Conservation (phyloP, 768 basidiomycete species). For the Boletus sp. region DNA sequence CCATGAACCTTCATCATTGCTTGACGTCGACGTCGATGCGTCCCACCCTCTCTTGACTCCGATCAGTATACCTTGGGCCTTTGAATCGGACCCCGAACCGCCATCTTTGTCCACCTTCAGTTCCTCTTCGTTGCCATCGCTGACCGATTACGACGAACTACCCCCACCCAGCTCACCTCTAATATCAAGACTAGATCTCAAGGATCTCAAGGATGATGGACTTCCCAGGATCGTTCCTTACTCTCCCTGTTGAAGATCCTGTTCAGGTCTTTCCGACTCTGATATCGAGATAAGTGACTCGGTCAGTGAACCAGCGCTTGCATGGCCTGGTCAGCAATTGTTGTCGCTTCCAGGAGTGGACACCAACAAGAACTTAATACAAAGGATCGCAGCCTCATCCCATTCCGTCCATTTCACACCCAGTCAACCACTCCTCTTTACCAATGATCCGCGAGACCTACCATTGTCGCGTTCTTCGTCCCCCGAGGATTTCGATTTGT, state of each 20-base stretch:
- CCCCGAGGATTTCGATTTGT: conserved; percentile 40
- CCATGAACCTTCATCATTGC: too few relatives aligned
- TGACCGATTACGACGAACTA: conserved; percentile 8
- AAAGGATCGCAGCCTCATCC: conserved; percentile 13
- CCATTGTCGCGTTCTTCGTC: conserved; percentile 41
- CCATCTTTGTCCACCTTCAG: too few relatives aligned
- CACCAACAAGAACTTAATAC: conserved; percentile 41
- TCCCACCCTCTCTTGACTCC: conserved; percentile 17
- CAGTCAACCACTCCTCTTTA: conserved; percentile 37
- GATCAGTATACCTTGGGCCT: conserved; percentile 18
- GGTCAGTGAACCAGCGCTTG: conserved; percentile 13
- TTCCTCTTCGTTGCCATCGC: too few relatives aligned
- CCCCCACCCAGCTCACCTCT: conserved; percentile 30
- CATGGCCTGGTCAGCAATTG: conserved; percentile 23
- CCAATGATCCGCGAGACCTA: conserved; percentile 40
- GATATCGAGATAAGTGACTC: conserved; percentile 24
- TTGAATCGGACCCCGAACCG: too few relatives aligned
- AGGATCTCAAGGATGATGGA: conserved; percentile 31
- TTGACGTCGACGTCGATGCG: too few relatives aligned
- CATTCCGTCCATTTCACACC: conserved; percentile 10
- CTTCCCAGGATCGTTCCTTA: conserved; percentile 17
- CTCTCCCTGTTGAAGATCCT: conserved; percentile 30
- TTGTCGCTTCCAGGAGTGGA: conserved; percentile 43
- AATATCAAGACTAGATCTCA: conserved; percentile 29
- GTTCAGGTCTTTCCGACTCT: conserved; percentile 26